Evolutionary conservation across 1,284 basidiomycete species (phyloP).

Genomic region (Boletus coffeatus): DNA sequence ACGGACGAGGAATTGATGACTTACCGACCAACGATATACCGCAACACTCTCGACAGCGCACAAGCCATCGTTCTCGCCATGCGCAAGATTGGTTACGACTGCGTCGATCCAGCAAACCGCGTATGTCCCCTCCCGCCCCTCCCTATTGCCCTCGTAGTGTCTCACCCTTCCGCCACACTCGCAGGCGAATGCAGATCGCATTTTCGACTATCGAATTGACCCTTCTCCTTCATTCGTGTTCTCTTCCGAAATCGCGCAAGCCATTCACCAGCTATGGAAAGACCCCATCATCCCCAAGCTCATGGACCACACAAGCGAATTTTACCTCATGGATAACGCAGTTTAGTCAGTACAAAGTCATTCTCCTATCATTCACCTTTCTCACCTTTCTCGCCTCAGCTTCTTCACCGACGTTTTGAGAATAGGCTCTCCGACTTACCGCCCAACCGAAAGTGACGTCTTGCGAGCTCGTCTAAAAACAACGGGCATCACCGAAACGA

Average conservation of each 20-base stretch:
- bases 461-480: conserved; percentile 88
- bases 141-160: background rate
- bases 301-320: no score
- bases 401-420: conserved; percentile 86
- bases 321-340: no score
- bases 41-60: no score
- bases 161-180: background rate
- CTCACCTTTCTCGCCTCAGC: conserved; percentile 35
- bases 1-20: conserved; percentile 73
- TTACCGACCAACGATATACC: conserved; percentile 67
- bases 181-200: conserved; percentile 54
- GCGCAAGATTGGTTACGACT: no score
- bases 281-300: no score
- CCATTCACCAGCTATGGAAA: no score
- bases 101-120: no score
- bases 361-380: background rate
- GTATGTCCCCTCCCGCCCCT: conserved; percentile 22
- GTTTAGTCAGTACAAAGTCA: no score
- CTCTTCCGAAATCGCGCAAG: no score
- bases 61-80: no score
- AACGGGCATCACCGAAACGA: conserved; percentile 90
- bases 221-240: conserved; percentile 21
- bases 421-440: conserved; percentile 76
- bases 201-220: conserved; percentile 52
- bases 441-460: conserved; percentile 88